Conservation (phyloP, 2,329 filamentous ascomycete genomes). For the Talaromyces sp. region DNA sequence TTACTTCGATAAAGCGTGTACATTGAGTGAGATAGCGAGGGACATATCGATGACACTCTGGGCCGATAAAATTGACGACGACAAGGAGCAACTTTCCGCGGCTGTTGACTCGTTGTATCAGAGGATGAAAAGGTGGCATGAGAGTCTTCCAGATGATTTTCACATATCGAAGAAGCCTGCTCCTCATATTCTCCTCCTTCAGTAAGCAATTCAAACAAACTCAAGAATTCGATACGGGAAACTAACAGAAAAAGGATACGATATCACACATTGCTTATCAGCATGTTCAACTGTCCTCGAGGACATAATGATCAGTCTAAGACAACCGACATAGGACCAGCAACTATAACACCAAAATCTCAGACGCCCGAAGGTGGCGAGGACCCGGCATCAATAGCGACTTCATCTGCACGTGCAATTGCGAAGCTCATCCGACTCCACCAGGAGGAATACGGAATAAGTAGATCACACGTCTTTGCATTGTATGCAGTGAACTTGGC, state of each 20-base stretch:
- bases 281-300: constrained; percentile 28
- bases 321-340: not conserved
- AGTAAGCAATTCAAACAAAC: constrained; percentile 17
- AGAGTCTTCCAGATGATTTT: constrained; percentile 26
- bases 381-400: constrained; percentile 17
- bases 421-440: constrained; percentile 27
- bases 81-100: constrained; percentile 17
- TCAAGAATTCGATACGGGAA: not conserved
- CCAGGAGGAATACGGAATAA: constrained; percentile 31
- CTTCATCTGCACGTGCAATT: constrained; percentile 30
- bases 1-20: constrained; percentile 32
- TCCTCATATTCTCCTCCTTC: constrained; percentile 32
- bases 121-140: constrained; percentile 28
- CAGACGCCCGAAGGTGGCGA: not conserved
- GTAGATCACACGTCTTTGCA: constrained; percentile 33
- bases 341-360: constrained; percentile 5
- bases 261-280: constrained; percentile 32
- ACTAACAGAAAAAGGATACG: constrained; percentile 27
- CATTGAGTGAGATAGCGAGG: constrained; percentile 31
- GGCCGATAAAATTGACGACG: constrained; percentile 14
- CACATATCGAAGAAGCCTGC: constrained; percentile 23
- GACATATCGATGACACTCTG: constrained; percentile 34
- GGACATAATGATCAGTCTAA: constrained; percentile 17
- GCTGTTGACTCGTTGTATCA: constrained; percentile 28
- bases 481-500: constrained; percentile 37